These are phyloP conservation scores for Mycena crocata DNA, from an alignment of 768 basidiomycete genomes.

Conservation along the genomic window DNA sequence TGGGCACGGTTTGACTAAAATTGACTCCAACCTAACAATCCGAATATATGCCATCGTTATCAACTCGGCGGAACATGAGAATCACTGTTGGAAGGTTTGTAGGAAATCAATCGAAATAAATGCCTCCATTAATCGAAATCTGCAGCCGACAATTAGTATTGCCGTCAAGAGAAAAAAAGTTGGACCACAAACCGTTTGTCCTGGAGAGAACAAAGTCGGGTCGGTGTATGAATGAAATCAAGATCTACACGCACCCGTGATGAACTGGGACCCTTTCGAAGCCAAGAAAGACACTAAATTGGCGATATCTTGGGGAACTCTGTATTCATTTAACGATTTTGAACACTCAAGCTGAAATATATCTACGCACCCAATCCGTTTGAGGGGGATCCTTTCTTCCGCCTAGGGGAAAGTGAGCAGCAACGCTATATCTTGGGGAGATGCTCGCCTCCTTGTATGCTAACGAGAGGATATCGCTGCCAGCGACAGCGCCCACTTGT, in stretches of 20 bases:
- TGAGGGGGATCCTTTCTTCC: neutral
- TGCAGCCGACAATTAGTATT: neutral
- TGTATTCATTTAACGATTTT: neutral
- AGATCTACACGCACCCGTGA: conserved; percentile 35
- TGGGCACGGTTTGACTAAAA: too few relatives aligned
- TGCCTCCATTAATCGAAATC: conserved; percentile 24
- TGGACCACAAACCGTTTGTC: conserved; percentile 19
- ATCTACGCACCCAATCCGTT: neutral
- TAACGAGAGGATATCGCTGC: too few relatives aligned
- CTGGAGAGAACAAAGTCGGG: neutral
- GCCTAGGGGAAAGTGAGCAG: too few relatives aligned
- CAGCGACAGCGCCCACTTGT: too few relatives aligned
- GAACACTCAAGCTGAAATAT: neutral
- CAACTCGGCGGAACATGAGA: too few relatives aligned
- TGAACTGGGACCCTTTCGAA: conserved; percentile 40
- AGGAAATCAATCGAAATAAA: conserved; percentile 21
- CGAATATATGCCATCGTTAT: too few relatives aligned
- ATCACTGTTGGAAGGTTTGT: too few relatives aligned
- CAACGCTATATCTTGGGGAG: too few relatives aligned
- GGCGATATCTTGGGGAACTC: conserved; percentile 37
- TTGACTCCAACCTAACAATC: too few relatives aligned
- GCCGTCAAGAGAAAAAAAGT: too few relatives aligned
- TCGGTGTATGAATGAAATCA: neutral
- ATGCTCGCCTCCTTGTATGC: neutral
- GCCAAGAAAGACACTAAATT: conserved; percentile 44